Evolutionary conservation across 768 basidiomycete genomes (phyloP).

Genomic region (Russula sp.): DNA sequence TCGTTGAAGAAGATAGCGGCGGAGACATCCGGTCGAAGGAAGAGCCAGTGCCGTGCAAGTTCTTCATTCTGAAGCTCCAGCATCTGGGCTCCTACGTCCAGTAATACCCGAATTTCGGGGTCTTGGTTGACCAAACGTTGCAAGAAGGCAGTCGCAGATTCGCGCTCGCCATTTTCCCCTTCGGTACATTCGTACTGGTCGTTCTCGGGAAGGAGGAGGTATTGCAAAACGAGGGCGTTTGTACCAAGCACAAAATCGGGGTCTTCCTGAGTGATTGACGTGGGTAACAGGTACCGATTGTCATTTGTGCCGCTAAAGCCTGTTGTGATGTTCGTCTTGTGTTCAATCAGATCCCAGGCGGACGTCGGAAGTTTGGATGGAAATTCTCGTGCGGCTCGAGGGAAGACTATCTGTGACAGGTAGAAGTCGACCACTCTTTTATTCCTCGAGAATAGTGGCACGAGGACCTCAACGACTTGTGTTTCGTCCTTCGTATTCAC

Average conservation of each 20-base stretch:
- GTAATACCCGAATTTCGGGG: slow-evolving; percentile 45
- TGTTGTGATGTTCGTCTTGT: slow-evolving; percentile 40
- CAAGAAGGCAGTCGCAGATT: slow-evolving; percentile 34
- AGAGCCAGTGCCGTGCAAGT: slow-evolving; percentile 45
- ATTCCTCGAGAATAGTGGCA: slow-evolving; percentile 41
- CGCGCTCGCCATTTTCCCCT: slow-evolving; percentile 23
- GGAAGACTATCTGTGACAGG: slow-evolving; percentile 47
- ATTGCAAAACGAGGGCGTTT: slow-evolving; percentile 46
- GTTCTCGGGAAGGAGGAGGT: slow-evolving; percentile 44
- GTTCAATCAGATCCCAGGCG: slow-evolving; percentile 52
- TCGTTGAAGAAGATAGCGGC: slow-evolving; percentile 45
- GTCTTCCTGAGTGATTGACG: slow-evolving; percentile 40
- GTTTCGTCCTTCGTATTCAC: slow-evolving; percentile 44
- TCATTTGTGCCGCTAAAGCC: slow-evolving; percentile 61
- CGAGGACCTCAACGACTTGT: slow-evolving; percentile 35
- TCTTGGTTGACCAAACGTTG: slow-evolving; percentile 37
- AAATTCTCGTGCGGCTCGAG: slow-evolving; percentile 50
- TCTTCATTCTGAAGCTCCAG: slow-evolving; percentile 48
- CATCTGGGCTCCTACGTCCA: slow-evolving; percentile 59
- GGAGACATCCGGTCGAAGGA: slow-evolving; percentile 32
- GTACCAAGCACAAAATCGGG: slow-evolving; percentile 44
- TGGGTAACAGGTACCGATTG: slow-evolving; percentile 39
- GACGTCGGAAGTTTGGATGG: slow-evolving; percentile 47
- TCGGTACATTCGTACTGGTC: slow-evolving; percentile 36
- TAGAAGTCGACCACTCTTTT: slow-evolving; percentile 47